These are phyloP conservation scores for Ceratocystis diversiconidia DNA, from an alignment of 2,329 filamentous ascomycete species.

Conservation along the genomic window DNA sequence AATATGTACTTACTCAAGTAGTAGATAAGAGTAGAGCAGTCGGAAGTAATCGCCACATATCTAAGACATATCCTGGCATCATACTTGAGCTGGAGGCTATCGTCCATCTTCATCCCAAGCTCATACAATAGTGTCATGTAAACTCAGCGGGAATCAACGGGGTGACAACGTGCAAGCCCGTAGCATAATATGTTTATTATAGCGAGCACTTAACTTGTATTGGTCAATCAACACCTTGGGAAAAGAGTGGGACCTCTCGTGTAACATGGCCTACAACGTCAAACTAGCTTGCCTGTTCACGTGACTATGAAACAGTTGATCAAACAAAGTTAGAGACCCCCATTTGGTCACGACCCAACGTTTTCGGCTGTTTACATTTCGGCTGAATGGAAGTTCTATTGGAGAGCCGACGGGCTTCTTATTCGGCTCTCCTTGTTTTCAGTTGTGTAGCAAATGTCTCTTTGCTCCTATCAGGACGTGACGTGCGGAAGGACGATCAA, in stretches of 20 bases:
- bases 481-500: conserved; percentile 5
- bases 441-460: not conserved
- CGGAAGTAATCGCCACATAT: no score
- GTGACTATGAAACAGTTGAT: conserved; percentile 4
- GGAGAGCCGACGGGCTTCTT: not conserved
- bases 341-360: not conserved
- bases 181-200: no score
- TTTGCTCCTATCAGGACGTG: not conserved
- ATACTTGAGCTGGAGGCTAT: no score
- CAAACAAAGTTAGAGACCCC: not conserved
- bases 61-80: no score
- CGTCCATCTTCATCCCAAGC: no score
- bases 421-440: not conserved
- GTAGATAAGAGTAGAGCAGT: no score
- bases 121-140: no score
- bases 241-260: not conserved
- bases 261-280: not conserved
- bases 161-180: no score
- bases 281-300: not conserved
- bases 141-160: no score
- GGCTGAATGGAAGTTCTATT: not conserved
- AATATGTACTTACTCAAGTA: no score
- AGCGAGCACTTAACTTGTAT: no score
- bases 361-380: not conserved
- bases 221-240: no score